Evolutionary conservation across 2,329 filamentous ascomycete genomes (phyloP).

Genomic region (Fusarium virguliforme): DNA sequence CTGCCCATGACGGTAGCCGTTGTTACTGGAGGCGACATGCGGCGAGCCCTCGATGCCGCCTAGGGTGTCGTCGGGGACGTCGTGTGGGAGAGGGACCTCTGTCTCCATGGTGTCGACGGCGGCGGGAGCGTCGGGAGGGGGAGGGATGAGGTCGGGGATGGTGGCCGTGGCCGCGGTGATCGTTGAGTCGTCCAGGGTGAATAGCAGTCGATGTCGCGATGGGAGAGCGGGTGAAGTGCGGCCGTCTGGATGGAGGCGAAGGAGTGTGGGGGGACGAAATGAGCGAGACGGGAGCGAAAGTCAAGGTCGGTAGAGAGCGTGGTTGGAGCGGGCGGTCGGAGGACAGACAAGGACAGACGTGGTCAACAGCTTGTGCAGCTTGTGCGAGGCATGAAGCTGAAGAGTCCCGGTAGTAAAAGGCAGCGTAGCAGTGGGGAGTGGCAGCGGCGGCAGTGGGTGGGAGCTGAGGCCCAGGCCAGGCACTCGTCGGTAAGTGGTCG

Average conservation of each 20-base stretch:
- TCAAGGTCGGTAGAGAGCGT: constrained; percentile 46
- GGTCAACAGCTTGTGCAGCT: constrained; percentile 45
- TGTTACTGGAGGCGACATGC: constrained; percentile 55
- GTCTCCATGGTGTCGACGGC: constrained; percentile 68
- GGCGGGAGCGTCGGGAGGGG: constrained; percentile 54
- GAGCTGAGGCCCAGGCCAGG: constrained; percentile 12
- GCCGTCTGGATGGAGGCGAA: constrained; percentile 29
- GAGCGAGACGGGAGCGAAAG: constrained; percentile 39
- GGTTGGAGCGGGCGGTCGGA: constrained; percentile 10
- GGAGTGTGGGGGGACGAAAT: constrained; percentile 38
- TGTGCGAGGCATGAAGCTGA: constrained; percentile 49
- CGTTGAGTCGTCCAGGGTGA: constrained; percentile 64
- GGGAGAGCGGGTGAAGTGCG: constrained; percentile 18
- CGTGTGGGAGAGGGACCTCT: constrained; percentile 53
- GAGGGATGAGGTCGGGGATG: constrained; percentile 34
- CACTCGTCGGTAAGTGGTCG: constrained; percentile 21
- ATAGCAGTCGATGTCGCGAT: constrained; percentile 31
- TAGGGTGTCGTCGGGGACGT: constrained; percentile 66
- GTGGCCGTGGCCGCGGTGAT: constrained; percentile 46
- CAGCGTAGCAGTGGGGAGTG: constrained; percentile 26
- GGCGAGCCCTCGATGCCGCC: constrained; percentile 66
- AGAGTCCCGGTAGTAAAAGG: constrained; percentile 12
- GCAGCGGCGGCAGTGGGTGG: constrained; percentile 14
- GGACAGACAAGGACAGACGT: constrained; percentile 27
- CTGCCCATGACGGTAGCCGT: constrained; percentile 61